Evolutionary conservation across 2,329 filamentous ascomycete species (phyloP), one percentile per base, ranked within the genome.

Genomic region (Talaromyces sp.): DNA sequence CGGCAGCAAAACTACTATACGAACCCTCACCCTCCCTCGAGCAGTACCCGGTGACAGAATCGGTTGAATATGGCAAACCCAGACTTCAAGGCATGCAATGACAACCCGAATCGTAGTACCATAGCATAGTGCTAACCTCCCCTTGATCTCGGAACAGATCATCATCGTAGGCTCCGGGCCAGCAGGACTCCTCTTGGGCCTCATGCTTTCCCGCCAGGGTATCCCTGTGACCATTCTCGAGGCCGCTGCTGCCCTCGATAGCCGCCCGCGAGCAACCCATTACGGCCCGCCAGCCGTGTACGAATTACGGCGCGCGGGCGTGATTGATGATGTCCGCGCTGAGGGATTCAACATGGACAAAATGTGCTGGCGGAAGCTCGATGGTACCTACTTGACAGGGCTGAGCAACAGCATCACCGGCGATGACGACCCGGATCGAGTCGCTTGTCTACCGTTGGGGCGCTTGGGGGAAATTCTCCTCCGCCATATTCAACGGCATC

Each of bases 401-500:
- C 61, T 66, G 4, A 59, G 61, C 3, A 55, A 68, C 9, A 66
- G 69, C 10, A 64, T 64, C n/a, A 1, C 65, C 69, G 7, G 69
- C 73, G 27, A 67, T n/a, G n/a, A 71, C 2, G 67, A 75, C 50
- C 13, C 11, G 14, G n/a, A n/a, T 11, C 68, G 72, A 57, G 74
- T 81, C 70, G 76, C 76, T 0, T 75, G 76, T 1, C 66, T 82
- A 27, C 77, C 78, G 1, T 65, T 82, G 7, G 76, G 78, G 59
- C 67, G 73, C 58, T 69, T 83, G 1, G 73, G 77, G 2, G 64
- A 71, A 27, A 65, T 83, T 1, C 65, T 83, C 1, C 70, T 76
- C 13, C 65, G 70, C 21, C 74, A 79, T 63, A 66, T 77, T 8
- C 61, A 68, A 32, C 68, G 65, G 4, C 65, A 75, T 50, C 65